Conservation (phyloP, 129 eudicot genomes). For the sunflower (Helianthus annuus) region HanXRQr2.0-SUNRISE NC_035434.2:28979757-28980256, state of each 20-base stretch:
- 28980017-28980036: conserved; percentile 71
- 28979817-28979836: neutral
- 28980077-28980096: neutral
- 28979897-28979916: conserved; percentile 65
- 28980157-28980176: conserved; percentile 33
- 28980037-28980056: conserved; percentile 37
- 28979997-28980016: conserved; percentile 59
- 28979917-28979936: conserved; percentile 67
- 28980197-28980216: conserved; percentile 58
- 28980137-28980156: conserved; percentile 39
- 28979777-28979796: neutral
- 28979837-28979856: neutral
- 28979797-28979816: neutral
- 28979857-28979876: conserved; percentile 10
- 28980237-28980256: conserved; percentile 77
- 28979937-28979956: conserved; percentile 78
- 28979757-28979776: neutral
- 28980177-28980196: conserved; percentile 48
- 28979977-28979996: conserved; percentile 79
- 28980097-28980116: neutral
- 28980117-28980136: neutral
- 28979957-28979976: conserved; percentile 87
- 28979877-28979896: conserved; percentile 80
- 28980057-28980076: conserved; percentile 40
- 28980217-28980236: conserved; percentile 53